Evolutionary conservation across 345 rosid species (phyloP).

Genomic region (Angophora floribunda): DNA sequence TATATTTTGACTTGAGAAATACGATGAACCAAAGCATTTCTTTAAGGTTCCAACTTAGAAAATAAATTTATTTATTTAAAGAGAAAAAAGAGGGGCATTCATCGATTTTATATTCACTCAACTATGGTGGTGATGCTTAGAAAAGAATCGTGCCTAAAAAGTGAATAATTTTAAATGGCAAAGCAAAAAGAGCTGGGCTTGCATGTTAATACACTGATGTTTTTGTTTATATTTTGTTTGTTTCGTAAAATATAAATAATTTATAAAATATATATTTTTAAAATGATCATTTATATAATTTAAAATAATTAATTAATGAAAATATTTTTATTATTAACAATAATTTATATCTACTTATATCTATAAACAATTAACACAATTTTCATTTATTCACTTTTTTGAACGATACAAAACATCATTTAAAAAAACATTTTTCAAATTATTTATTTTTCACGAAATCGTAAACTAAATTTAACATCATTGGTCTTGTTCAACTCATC

Average conservation of each 20-base stretch:
- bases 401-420: neutral
- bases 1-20: neutral
- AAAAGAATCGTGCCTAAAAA: neutral
- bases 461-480: neutral
- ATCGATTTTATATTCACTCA: neutral
- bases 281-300: fast-evolving
- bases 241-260: too few relatives aligned
- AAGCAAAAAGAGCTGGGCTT: neutral
- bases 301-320: too few relatives aligned
- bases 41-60: neutral
- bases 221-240: fast-evolving
- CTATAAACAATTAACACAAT: fast-evolving
- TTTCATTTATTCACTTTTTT: too few relatives aligned
- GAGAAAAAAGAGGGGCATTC: fast-evolving
- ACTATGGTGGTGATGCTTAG: neutral
- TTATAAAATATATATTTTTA: too few relatives aligned
- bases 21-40: neutral
- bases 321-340: too few relatives aligned
- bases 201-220: neutral
- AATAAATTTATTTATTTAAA: too few relatives aligned
- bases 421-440: too few relatives aligned
- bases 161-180: neutral
- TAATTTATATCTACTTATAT: too few relatives aligned
- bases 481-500: neutral
- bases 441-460: too few relatives aligned